phyloP scores from a whole-genome alignment of 1,139 yeast genomes.

The Magnusiomyces suaveolens region DNA sequence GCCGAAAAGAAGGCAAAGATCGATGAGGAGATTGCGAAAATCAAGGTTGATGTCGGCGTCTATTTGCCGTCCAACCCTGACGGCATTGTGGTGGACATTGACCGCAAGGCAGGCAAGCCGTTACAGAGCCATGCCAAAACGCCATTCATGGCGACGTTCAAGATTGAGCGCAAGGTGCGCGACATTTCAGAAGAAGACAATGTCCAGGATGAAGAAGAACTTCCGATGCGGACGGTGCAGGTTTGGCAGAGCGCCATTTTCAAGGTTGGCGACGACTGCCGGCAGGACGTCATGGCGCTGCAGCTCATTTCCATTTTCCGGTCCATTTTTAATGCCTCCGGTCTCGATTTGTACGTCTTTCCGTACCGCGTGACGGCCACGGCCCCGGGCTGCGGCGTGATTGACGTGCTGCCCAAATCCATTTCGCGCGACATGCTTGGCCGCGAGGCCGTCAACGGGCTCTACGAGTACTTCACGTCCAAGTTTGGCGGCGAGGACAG shows the following conservation, averaged over 20 bases:
- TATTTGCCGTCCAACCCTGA: conserved; percentile 95
- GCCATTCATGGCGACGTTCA: conserved; percentile 94
- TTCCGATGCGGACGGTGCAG: conserved; percentile 21
- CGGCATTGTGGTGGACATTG: conserved; percentile 85
- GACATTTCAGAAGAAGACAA: conserved; percentile 25
- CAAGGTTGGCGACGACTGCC: conserved; percentile 98
- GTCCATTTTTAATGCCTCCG: conserved; percentile 79
- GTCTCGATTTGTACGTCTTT: conserved; percentile 81
- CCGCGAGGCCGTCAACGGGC: conserved; percentile 95
- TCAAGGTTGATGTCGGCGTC: conserved; percentile 71
- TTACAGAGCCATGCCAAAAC: conserved; percentile 98
- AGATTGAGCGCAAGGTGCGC: conserved; percentile 51
- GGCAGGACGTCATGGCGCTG: conserved; percentile 92
- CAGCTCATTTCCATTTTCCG: conserved; percentile 88
- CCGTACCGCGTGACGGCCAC: conserved; percentile 97
- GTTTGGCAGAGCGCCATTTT: conserved; percentile 91
- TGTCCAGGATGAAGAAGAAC: conserved; percentile 10
- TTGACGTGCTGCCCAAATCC: conserved; percentile 92
- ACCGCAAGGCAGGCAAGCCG: conserved; percentile 89
- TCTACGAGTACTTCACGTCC: conserved; percentile 82
- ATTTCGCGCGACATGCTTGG: conserved; percentile 97
- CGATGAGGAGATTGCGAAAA: conserved; percentile 87
- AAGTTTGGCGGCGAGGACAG: conserved; percentile 92
- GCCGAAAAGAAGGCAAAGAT: conserved; percentile 94
- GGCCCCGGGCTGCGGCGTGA: conserved; percentile 98